phyloP scores from a whole-genome alignment of 768 basidiomycete species.

The Pleurotus djamor region DNA sequence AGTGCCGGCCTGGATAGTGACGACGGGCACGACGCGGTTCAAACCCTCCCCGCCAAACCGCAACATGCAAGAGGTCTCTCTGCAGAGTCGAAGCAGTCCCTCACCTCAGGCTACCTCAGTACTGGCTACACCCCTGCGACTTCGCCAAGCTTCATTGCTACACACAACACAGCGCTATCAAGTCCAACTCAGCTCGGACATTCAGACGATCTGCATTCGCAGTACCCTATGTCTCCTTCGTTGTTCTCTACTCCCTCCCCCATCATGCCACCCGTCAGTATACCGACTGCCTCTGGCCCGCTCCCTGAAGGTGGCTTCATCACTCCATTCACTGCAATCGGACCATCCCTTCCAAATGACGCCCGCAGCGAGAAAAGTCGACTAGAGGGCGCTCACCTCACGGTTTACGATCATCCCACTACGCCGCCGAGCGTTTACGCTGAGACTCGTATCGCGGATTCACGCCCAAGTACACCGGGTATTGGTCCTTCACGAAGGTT shows the following conservation, averaged over 20 bases:
- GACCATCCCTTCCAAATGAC: neutral
- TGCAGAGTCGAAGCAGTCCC: neutral
- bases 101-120: neutral
- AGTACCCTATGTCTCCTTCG: neutral
- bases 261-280: neutral
- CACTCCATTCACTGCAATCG: neutral
- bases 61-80: neutral
- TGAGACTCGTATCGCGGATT: neutral
- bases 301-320: neutral
- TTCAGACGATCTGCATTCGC: neutral
- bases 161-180: neutral
- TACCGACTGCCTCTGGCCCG: neutral
- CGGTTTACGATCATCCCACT: neutral
- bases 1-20: neutral
- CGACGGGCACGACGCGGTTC: neutral
- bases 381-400: neutral
- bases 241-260: neutral
- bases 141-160: neutral
- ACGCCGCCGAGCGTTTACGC: neutral
- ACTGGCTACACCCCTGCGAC: neutral
- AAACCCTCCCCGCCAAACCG: neutral
- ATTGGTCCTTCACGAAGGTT: neutral
- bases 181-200: neutral
- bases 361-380: conserved; percentile 3
- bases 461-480: neutral